Conservation (phyloP, 768 basidiomycete genomes). For the Phaeotremella fagi region DNA sequence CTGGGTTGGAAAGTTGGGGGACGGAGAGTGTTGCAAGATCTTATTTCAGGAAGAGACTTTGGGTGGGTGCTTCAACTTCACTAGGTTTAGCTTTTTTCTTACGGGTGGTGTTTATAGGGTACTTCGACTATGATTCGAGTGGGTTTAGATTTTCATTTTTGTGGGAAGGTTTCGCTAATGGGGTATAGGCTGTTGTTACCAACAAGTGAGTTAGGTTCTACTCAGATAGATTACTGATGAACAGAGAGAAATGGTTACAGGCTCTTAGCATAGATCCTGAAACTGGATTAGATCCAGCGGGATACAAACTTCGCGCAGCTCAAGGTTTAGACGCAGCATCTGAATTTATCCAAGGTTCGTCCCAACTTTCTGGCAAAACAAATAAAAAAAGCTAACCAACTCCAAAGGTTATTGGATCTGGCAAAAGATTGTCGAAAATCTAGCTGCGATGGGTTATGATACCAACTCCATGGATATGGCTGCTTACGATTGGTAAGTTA, state of each 20-base stretch:
- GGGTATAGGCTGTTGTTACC: slow-evolving; percentile 15
- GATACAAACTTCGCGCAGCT: slow-evolving; percentile 80
- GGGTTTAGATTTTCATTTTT: slow-evolving; percentile 51
- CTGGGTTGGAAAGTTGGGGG: slow-evolving; percentile 91
- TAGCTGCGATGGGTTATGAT: slow-evolving; percentile 88
- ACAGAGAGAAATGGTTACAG: slow-evolving; percentile 69
- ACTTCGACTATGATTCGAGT: slow-evolving; percentile 46
- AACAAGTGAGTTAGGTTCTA: slow-evolving; percentile 27
- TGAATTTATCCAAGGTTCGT: slow-evolving; percentile 41
- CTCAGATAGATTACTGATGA: not conserved
- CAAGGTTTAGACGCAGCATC: slow-evolving; percentile 83
- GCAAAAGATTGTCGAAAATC: slow-evolving; percentile 76
- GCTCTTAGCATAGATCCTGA: slow-evolving; percentile 85
- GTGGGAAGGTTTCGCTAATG: slow-evolving; percentile 61
- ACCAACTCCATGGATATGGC: slow-evolving; percentile 51
- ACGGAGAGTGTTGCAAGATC: slow-evolving; percentile 75
- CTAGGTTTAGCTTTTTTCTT: slow-evolving; percentile 48
- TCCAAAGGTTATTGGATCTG: slow-evolving; percentile 86
- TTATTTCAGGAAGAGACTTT: slow-evolving; percentile 83
- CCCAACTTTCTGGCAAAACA: slow-evolving; percentile 7
- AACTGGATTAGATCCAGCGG: slow-evolving; percentile 83
- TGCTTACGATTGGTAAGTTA: slow-evolving; percentile 73
- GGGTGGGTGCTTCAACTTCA: slow-evolving; percentile 57
- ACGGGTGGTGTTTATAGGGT: slow-evolving; percentile 27
- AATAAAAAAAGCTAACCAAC: too few relatives aligned